Percentiles rank a stretch among this genome's conserved stretches.
Conservation (phyloP, 2,329 filamentous ascomycete species). For the Penicillium verrucosum region DNA sequence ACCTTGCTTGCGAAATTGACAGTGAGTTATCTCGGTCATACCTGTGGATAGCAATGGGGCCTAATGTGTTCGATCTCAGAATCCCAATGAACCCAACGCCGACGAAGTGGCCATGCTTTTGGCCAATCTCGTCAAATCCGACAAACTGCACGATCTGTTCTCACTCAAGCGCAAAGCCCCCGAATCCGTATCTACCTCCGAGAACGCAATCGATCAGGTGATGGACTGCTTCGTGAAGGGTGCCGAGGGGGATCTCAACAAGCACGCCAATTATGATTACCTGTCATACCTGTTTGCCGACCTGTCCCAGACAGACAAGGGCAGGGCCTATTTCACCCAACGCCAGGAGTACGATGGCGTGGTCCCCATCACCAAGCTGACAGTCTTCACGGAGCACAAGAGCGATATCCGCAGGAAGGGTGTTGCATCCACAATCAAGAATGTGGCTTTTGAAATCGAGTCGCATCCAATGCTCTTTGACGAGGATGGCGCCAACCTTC, state of each 20-base stretch:
- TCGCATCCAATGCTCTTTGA: slow-evolving; percentile 69
- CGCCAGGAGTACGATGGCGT: slow-evolving; percentile 74
- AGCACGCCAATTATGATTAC: slow-evolving; percentile 83
- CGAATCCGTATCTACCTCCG: slow-evolving; percentile 67
- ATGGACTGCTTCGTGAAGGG: slow-evolving; percentile 97
- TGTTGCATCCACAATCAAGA: slow-evolving; percentile 96
- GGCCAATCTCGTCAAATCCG: slow-evolving; percentile 83
- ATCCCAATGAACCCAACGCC: slow-evolving; percentile 69
- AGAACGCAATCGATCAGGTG: slow-evolving; percentile 78
- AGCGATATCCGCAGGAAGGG: slow-evolving; percentile 81
- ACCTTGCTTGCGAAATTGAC: slow-evolving; percentile 69
- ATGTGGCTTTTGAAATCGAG: slow-evolving; percentile 77
- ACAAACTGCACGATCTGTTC: slow-evolving; percentile 67
- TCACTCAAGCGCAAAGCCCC: slow-evolving; percentile 66
- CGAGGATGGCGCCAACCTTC: slow-evolving; percentile 70
- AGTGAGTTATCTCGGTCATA: slow-evolving; percentile 56
- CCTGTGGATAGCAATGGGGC: not conserved
- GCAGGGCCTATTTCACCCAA: slow-evolving; percentile 70
- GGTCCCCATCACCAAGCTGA: slow-evolving; percentile 86
- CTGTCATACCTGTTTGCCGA: slow-evolving; percentile 93
- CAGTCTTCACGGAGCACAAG: slow-evolving; percentile 88
- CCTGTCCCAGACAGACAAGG: slow-evolving; percentile 74
- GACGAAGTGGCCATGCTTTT: slow-evolving; percentile 87
- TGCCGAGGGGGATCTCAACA: slow-evolving; percentile 76
- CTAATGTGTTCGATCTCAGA: slow-evolving; percentile 20